A percentile compares a stretch with the other conserved stretches of the same genome.
Evolutionary conservation across 202 grass and related monocot genomes (phyloP).

Genomic region (Dendrocalamus latiflorus): DNA sequence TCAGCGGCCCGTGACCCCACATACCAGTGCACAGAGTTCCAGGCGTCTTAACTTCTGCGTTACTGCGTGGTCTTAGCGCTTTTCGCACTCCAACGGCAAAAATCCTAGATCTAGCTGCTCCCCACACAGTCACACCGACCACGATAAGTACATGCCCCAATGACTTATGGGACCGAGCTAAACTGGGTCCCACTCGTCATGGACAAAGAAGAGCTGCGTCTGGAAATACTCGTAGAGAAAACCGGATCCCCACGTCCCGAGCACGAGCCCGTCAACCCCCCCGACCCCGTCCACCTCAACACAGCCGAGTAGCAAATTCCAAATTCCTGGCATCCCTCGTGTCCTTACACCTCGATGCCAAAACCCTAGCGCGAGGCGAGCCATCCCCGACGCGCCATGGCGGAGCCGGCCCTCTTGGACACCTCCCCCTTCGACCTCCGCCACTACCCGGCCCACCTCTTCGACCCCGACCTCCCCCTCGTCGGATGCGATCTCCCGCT

Average conservation of each 20-base stretch:
- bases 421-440: slow-evolving; percentile 44
- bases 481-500: slow-evolving; percentile 35
- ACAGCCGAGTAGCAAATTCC: slow-evolving; percentile 1
- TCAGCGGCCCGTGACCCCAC: neutral
- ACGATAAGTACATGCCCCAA: fast-evolving
- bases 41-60: slow-evolving; percentile 20
- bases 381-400: slow-evolving; percentile 75
- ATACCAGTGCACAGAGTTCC: neutral
- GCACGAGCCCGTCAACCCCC: slow-evolving; percentile 45
- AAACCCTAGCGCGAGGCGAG: slow-evolving; percentile 47
- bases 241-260: slow-evolving; percentile 23
- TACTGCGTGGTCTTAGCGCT: neutral
- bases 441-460: slow-evolving; percentile 34
- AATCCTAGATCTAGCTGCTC: slow-evolving; percentile 36
- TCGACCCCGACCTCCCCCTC: slow-evolving; percentile 58
- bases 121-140: neutral
- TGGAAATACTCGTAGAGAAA: neutral
- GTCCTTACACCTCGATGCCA: slow-evolving; percentile 33
- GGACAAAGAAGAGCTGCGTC: fast-evolving
- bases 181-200: neutral
- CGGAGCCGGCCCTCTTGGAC: slow-evolving; percentile 58
- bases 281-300: slow-evolving; percentile 27
- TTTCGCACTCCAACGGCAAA: slow-evolving; percentile 14
- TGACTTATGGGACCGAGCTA: neutral
- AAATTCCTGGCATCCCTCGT: neutral